Percentiles rank a stretch among this genome's conserved stretches.
These are phyloP conservation scores for Opeltia flavorubescens DNA, from an alignment of 495 filamentous ascomycete genomes.

Conservation along the genomic window DNA sequence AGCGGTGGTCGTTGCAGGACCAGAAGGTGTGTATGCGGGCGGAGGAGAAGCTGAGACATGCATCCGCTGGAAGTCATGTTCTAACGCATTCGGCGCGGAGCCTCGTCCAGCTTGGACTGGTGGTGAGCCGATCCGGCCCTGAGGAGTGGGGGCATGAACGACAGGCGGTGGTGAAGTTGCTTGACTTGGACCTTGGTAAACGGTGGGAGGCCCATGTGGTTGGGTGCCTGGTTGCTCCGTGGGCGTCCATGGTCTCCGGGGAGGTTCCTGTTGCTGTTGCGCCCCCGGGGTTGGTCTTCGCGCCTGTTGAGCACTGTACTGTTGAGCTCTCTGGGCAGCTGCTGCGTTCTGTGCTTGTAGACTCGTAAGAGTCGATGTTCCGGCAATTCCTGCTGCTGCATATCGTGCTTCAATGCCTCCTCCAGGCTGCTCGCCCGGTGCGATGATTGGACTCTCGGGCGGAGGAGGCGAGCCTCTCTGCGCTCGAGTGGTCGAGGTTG, in stretches of 20 bases:
- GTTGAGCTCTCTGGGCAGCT: conserved; percentile 58
- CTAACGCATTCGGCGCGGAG: conserved; percentile 46
- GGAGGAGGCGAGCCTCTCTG: conserved; percentile 88
- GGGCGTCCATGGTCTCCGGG: conserved; percentile 81
- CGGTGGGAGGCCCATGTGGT: conserved; percentile 82
- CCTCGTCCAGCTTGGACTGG: conserved; percentile 11
- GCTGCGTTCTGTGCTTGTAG: conserved; percentile 75
- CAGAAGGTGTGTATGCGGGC: conserved; percentile 71
- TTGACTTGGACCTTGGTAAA: conserved; percentile 71
- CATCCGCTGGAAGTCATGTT: conserved; percentile 81
- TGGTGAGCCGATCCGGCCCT: conserved; percentile 9
- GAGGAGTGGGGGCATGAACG: conserved; percentile 14
- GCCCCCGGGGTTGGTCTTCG: conserved; percentile 24
- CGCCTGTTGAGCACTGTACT: conserved; percentile 44
- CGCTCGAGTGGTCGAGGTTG: conserved; percentile 83
- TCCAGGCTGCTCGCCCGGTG: conserved; percentile 50
- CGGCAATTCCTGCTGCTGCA: conserved; percentile 77
- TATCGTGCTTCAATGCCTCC: conserved; percentile 81
- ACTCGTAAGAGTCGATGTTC: conserved; percentile 62
- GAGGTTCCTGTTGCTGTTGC: conserved; percentile 28
- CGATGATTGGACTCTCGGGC: conserved; percentile 82
- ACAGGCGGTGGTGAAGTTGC: conserved; percentile 13
- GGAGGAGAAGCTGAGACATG: conserved; percentile 72
- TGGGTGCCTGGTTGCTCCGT: conserved; percentile 80
- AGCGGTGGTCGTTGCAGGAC: conserved; percentile 37